These are phyloP conservation scores for Rhododendron ovatum DNA, from an alignment of 148 eudicot genomes.

Conservation along the genomic window DNA sequence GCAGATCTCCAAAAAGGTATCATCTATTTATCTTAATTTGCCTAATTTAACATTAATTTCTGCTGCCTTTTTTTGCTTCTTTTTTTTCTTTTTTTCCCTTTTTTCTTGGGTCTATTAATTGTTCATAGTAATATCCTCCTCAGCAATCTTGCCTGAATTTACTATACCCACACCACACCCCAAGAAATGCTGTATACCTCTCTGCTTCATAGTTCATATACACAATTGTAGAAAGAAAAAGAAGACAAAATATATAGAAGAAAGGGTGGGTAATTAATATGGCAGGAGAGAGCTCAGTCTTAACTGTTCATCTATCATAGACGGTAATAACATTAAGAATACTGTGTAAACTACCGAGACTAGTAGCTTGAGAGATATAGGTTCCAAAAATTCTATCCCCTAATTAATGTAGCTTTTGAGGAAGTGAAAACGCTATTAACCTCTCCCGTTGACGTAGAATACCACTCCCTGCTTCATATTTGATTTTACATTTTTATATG, in stretches of 20 bases:
- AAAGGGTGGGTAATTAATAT: not conserved
- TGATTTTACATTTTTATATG: not conserved
- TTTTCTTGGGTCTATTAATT: not conserved
- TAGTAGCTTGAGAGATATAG: not conserved
- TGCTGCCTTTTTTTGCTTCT: not conserved
- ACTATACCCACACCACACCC: not conserved
- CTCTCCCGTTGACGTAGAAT: not conserved
- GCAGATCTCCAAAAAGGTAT: constrained; percentile 34
- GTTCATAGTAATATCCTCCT: not conserved
- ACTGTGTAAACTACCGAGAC: not conserved
- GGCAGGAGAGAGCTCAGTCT: not conserved
- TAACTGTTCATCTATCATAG: not conserved
- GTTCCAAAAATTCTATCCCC: not conserved
- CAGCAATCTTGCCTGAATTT: not conserved
- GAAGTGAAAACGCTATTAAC: not conserved
- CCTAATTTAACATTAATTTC: constrained; percentile 7
- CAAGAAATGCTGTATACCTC: not conserved
- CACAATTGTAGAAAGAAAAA: not conserved
- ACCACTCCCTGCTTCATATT: not conserved
- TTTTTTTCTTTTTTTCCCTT: not conserved
- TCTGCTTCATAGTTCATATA: not conserved
- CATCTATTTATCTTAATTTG: constrained; percentile 13
- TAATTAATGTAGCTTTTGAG: not conserved
- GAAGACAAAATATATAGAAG: not conserved
- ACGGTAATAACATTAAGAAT: not conserved